phyloP scores from a whole-genome alignment of 805 yeast species.

The Metschnikowia borealis region DNA sequence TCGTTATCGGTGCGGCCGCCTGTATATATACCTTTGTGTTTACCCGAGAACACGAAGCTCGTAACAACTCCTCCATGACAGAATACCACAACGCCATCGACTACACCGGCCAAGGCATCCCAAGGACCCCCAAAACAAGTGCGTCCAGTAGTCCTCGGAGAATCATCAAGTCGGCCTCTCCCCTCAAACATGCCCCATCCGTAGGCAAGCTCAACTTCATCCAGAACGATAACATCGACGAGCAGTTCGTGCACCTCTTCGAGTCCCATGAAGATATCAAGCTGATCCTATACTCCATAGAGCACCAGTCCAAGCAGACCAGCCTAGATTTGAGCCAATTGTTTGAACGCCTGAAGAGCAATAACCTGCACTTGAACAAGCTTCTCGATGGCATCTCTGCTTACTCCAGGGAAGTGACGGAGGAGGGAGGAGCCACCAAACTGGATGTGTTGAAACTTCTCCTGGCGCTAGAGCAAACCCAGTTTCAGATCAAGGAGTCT shows the following conservation, averaged over 20 bases:
- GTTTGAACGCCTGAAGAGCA: conserved; percentile 37
- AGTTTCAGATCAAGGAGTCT: not conserved
- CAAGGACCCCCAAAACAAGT: not conserved
- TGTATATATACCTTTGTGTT: not conserved
- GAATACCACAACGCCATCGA: not conserved
- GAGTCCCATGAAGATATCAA: conserved; percentile 25
- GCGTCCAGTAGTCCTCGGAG: conserved; percentile 5
- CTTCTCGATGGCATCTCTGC: conserved; percentile 31
- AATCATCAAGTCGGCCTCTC: conserved; percentile 23
- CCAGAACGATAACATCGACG: conserved; percentile 32
- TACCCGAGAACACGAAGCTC: not conserved
- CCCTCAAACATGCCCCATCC: conserved; percentile 19
- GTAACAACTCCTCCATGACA: not conserved
- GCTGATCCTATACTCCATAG: conserved; percentile 27
- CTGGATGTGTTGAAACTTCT: conserved; percentile 25
- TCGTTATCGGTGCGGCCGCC: conserved; percentile 2
- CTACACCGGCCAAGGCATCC: not conserved
- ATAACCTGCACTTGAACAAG: conserved; percentile 35
- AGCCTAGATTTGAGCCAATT: conserved; percentile 34
- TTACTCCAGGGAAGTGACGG: conserved; percentile 33
- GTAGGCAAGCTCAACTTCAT: conserved; percentile 28
- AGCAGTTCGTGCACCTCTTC: conserved; percentile 30
- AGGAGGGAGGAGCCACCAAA: conserved; percentile 35
- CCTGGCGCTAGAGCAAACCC: conserved; percentile 16
- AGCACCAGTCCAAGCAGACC: conserved; percentile 33